Evolutionary conservation across 768 basidiomycete species (phyloP), one percentile per base, ranked within the genome.

Genomic region (Kwoniella pini): DNA sequence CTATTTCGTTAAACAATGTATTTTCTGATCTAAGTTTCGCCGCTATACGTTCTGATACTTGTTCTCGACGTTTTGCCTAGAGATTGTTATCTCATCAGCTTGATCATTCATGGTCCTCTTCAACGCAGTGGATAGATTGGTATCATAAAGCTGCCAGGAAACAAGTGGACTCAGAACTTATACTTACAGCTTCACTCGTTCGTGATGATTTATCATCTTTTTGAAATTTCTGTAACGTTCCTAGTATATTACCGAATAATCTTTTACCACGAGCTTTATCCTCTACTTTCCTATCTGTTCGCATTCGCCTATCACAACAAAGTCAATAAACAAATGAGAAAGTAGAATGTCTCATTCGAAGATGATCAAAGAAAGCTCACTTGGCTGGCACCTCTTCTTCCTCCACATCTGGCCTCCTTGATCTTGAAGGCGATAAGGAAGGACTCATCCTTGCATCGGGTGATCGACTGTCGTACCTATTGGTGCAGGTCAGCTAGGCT

Each of bases 231-330:
- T 73, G 69, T 31, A 78, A 56, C n/a, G 73, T 75, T 17, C 75
- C 75, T 38, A 78, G 49, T n/a, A 78, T 52, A 60, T 78, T 78
- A 2, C 77, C 77, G 49, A 78, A 75, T 33, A 78, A 42, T 33
- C 77, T 31, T 54, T 75, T 74, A 3, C 71, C 64, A 38, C 77
- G 58, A 24, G 74, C 74, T 62, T 71, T 70, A 43, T 78, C 77
- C 42, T 78, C 75, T 28, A 57, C 57, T 51, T 62, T 57, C 2
- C 63, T 36, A 57, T 71, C 70, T 21, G 64, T 64, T 44, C 72
- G 57, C 54, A 71, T 65, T 3, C 77, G 69, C 54, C 75, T 77
- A 19, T 6, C 7, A 42, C 9, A 19, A 6, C n/a, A 12, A 11
- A 42, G 11, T 13, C 5, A 42, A 42, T 19, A 42, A 6, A 42